phyloP scores from a whole-genome alignment of 1,284 basidiomycete species.

The Phlebopus sp. region DNA sequence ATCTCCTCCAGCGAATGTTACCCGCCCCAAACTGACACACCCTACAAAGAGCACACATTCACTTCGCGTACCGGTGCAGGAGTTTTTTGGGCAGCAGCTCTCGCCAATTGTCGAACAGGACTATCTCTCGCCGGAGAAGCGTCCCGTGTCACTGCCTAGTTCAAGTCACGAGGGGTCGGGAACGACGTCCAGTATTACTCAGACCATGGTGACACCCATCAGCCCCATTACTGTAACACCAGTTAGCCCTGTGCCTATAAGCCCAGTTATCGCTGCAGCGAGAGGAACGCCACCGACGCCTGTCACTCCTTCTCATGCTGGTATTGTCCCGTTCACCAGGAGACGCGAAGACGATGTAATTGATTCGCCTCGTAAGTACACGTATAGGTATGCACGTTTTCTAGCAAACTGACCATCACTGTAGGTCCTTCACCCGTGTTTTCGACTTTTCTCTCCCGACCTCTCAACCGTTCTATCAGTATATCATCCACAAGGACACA shows the following conservation, averaged over 20 bases:
- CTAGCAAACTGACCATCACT: neutral
- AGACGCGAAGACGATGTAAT: constrained; percentile 28
- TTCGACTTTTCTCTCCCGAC: constrained; percentile 33
- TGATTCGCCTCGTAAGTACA: constrained; percentile 30
- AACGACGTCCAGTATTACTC: constrained; percentile 21
- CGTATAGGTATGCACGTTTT: neutral
- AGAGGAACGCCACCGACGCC: constrained; percentile 20
- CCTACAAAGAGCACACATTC: constrained; percentile 34
- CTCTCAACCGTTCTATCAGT: constrained; percentile 33
- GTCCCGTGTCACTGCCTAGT: constrained; percentile 33
- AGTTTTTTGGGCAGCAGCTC: constrained; percentile 42
- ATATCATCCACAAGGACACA: constrained; percentile 54
- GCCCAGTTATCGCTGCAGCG: constrained; percentile 19
- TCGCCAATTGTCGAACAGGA: constrained; percentile 57
- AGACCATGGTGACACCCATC: constrained; percentile 23
- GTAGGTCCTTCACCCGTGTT: constrained; percentile 32
- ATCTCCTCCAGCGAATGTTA: constrained; percentile 26
- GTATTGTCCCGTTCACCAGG: constrained; percentile 22
- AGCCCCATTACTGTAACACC: constrained; percentile 29
- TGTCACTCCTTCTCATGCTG: constrained; percentile 20
- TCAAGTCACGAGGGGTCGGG: constrained; percentile 25
- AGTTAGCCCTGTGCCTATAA: constrained; percentile 29
- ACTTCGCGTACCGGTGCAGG: constrained; percentile 31
- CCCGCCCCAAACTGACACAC: constrained; percentile 25
- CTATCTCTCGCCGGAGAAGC: constrained; percentile 48